Conservation (phyloP, 805 yeast genomes). For the Myxozyma kluyveri region DNA sequence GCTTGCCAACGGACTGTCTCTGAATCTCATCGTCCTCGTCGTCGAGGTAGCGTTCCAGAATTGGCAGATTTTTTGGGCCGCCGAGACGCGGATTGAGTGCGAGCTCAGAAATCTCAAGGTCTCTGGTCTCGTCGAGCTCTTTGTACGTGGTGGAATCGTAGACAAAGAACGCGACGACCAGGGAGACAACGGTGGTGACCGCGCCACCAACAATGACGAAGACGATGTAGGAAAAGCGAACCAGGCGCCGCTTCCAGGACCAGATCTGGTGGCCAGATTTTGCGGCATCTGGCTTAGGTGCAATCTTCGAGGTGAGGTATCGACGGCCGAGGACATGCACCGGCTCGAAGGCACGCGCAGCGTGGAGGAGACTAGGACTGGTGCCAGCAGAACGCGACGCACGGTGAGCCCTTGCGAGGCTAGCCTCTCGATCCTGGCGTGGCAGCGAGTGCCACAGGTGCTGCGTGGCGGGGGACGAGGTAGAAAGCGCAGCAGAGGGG, state of each 20-base stretch:
- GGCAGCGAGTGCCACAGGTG: neutral
- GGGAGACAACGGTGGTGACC: slow-evolving; percentile 38
- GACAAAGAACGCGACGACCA: slow-evolving; percentile 53
- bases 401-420: no score
- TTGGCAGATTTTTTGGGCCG: slow-evolving; percentile 71
- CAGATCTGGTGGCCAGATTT: neutral
- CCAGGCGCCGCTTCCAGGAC: slow-evolving; percentile 6
- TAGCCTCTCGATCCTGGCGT: no score
- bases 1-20: slow-evolving; percentile 20
- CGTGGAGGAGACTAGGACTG: neutral
- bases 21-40: slow-evolving; percentile 50
- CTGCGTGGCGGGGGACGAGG: slow-evolving; percentile 2
- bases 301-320: neutral
- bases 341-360: neutral
- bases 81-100: slow-evolving; percentile 59
- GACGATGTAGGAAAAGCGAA: slow-evolving; percentile 8
- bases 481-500: neutral
- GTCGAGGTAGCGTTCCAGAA: slow-evolving; percentile 55
- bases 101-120: slow-evolving; percentile 49
- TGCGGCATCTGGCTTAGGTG: slow-evolving; percentile 1
- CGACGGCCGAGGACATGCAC: neutral
- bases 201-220: slow-evolving; percentile 36
- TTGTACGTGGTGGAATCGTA: slow-evolving; percentile 67
- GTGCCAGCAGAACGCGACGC: neutral
- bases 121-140: slow-evolving; percentile 41